Evolutionary conservation across 2,329 filamentous ascomycete species (phyloP), one percentile per base, ranked within the genome.

Genomic region (Phyllosticta citriasiana): DNA sequence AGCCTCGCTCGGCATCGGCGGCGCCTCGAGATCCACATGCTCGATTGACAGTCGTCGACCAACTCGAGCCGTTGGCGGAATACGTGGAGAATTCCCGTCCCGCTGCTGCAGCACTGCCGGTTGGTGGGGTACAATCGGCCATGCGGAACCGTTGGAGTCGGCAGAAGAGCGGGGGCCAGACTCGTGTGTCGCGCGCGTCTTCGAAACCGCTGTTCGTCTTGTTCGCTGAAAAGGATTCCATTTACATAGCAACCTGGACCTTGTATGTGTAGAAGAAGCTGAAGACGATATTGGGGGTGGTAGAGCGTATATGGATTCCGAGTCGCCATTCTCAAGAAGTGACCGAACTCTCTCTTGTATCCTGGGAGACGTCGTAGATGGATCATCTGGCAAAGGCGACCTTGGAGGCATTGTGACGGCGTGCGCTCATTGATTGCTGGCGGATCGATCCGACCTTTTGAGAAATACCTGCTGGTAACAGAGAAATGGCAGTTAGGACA

Each of bases 21-120:
- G 52, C 12, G 60, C 59, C 51, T 62, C 62, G 19, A 60, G 60
- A 54, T 63, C 62, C 16, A 59, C 52, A 40, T 30, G 40, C 8
- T 56, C 58, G n/a, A 16, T 47, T 16, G 40, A 47, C 6, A n/a
- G 2, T 47, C 14, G 40, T 47, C 40, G 40, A 16, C 16, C 14
- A 47, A 47, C 14, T 47, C n/a, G 12, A 47, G 40, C 40, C 40
- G 40, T n/a, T 47, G 14, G 14, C 16, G 16, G 16, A 47, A 16
- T 47, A 47, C 14, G 40, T 47, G 40, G 40, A 47, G 40, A 3
- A 47, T 47, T 47, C 14, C 40, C 40, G 40, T 47, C 14, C 40
- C 40, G 14, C 40, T 16, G 12, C 16, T 47, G 40, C 40, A 47
- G 40, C 14, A 16, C 40, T n/a, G 16, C 40, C 6, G 40, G 40